Evolutionary conservation across 2,329 filamentous ascomycete species (phyloP), one percentile per base, ranked within the genome.

Genomic region (Curvularia verruculosa): DNA sequence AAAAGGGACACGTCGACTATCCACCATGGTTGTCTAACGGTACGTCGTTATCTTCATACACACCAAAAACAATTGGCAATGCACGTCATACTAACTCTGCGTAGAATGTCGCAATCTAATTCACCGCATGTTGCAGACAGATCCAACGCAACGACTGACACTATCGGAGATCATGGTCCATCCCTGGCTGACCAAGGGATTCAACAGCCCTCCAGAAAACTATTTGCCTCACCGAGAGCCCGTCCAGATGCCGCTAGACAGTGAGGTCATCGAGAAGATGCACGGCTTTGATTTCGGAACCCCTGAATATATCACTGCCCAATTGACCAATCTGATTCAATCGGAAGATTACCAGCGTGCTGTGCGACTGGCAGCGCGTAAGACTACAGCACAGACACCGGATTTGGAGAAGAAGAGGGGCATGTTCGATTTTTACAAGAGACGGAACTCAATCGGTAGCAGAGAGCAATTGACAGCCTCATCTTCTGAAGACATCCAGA

Each of bases 361-460:
- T 5, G 83, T 96, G n/a, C 85, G 87, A 53, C 79, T 88, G 12
- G 85, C 87, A 36, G 87, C 87, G 68, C 87, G 84, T 70, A 91
- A 87, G 78, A 90, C 85, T 49, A 76, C 79, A 8, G 63, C 83
- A 75, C 65, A 87, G 73, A 75, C 84, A 74, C 69, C 85, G 60
- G 74, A 87, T 79, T 73, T 87, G 15, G 80, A 83, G n/a, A 92
- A 96, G 77, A 96, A 92, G 80, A 87, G 94, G 53, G 90, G 91
- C 9, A 94, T 97, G 5, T 97, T 98, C 67, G 94, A 97, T 73
- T 98, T 99, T 71, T 99, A 98, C 79, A 97, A 96, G 78, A 85
- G 95, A 64, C 86, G 93, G 57, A 97, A 93, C 73, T 98, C 94
- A 1, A 89, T 87, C 40, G 91, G 86, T 51, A 98, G 95, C 76